Evolutionary conservation across 2,329 filamentous ascomycete species (phyloP), one percentile per base, ranked within the genome.

Genomic region (Scolecobasidium constrictum): DNA sequence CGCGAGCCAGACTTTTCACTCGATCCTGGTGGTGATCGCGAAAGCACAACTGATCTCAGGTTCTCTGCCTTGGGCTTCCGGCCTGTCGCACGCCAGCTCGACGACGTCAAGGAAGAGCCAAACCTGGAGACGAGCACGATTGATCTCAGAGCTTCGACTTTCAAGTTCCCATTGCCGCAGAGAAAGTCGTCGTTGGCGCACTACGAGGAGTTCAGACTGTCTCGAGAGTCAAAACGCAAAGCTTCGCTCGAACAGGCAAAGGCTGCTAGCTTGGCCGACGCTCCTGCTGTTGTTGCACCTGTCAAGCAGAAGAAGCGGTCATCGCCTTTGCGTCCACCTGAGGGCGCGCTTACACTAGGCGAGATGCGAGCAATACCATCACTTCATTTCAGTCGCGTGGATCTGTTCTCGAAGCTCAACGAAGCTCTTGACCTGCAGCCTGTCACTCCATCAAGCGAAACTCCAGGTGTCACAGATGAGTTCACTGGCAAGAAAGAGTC

Each of bases 311-410:
- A 21, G 20, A 34, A 26, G 15, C 31, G 40, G 15, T 16, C 34
- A 7, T 42, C 40, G 5, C 20, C 19, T 20, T 19, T 17, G 15
- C 15, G 20, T 12, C 17, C 34, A 5, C 40, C 40, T 35, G 12
- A 28, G 18, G 20, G 31, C 4, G 13, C 31, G 5, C 12, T 36
- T 20, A 45, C 59, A 11, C 49, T 64, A 3, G 56, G 50, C 12
- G 60, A 65, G 35, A 57, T 57, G 33, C 57, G 61, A 42, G 58
- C 62, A 12, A 55, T 71, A 21, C 67, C 67, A 12, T 67, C 64
- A 5, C 56, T 71, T 46, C 63, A 68, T 46, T 70, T 71, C 54
- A 70, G 67, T 46, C 58, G 58, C 5, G 62, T 64, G 50, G 60
- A 69, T 48, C 52, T 71, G 36, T 57, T 69, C 41, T 61, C 64